Conservation (phyloP, 495 filamentous ascomycete genomes). For the Penicillium pancosmium region DNA sequence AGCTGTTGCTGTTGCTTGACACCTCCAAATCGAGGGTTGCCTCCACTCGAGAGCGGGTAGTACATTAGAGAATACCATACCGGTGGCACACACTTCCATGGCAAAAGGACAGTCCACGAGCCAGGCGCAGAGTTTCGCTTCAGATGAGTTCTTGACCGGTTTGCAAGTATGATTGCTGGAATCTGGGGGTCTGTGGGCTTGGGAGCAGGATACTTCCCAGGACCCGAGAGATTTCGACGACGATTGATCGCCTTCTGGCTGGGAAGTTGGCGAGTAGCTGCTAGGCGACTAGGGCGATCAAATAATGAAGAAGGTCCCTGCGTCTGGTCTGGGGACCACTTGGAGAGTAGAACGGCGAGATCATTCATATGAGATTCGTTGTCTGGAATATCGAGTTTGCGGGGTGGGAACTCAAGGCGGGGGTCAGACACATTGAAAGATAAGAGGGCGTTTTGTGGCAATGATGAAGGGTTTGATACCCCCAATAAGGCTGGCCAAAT, state of each 20-base stretch:
- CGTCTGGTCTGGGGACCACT: conserved; percentile 69
- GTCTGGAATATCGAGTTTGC: conserved; percentile 38
- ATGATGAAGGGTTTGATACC: conserved; percentile 73
- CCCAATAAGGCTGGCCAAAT: conserved; percentile 67
- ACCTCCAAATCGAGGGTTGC: conserved; percentile 81
- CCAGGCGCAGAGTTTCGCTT: conserved; percentile 57
- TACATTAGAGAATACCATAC: conserved; percentile 89
- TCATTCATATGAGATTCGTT: conserved; percentile 47
- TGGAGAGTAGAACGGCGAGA: conserved; percentile 59
- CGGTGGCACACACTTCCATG: conserved; percentile 87
- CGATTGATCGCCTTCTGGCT: conserved; percentile 86
- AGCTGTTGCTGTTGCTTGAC: conserved; percentile 79
- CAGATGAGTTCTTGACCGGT: conserved; percentile 42
- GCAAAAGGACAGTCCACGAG: conserved; percentile 82
- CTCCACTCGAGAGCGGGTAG: conserved; percentile 78
- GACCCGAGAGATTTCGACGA: conserved; percentile 68
- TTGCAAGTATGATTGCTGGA: conserved; percentile 73
- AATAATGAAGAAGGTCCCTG: conserved; percentile 64
- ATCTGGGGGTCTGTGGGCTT: conserved; percentile 75
- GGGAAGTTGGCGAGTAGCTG: conserved; percentile 64
- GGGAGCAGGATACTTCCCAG: conserved; percentile 64
- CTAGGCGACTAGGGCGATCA: conserved; percentile 63
- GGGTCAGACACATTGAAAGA: conserved; percentile 78
- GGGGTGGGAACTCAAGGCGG: conserved; percentile 70
- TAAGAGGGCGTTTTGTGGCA: conserved; percentile 73